phyloP scores from a whole-genome alignment of 768 basidiomycete species.

The Auricularia cornea region DNA sequence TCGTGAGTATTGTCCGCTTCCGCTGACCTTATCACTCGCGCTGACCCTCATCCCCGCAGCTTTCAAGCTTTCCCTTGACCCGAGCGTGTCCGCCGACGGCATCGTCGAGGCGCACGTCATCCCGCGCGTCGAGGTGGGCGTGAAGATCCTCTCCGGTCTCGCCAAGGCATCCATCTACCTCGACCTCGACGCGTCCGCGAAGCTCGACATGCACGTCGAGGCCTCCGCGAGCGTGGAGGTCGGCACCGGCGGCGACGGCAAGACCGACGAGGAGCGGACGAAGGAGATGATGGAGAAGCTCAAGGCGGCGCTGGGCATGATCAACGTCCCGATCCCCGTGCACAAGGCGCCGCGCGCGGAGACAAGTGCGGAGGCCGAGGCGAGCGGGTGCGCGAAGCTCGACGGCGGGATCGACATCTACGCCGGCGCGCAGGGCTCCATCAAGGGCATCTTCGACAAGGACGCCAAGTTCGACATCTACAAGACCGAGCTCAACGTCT shows the following conservation, averaged over 20 bases:
- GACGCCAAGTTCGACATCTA: constrained; percentile 27
- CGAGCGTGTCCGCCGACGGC: constrained; percentile 33
- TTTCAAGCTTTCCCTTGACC: constrained; percentile 33
- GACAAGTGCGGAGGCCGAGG: constrained; percentile 21
- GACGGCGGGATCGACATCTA: constrained; percentile 28
- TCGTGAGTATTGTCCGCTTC: not conserved
- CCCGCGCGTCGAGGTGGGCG: constrained; percentile 35
- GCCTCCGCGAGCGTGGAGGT: constrained; percentile 6
- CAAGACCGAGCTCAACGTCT: constrained; percentile 28
- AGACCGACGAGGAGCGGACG: too few relatives aligned
- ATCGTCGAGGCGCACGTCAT: constrained; percentile 40
- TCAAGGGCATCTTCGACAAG: constrained; percentile 34
- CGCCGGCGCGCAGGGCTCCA: constrained; percentile 31
- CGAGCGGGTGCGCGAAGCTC: constrained; percentile 32
- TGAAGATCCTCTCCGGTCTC: constrained; percentile 31
- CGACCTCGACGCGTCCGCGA: constrained; percentile 25
- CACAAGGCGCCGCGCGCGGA: not conserved
- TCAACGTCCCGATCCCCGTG: too few relatives aligned
- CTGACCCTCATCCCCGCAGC: constrained; percentile 17
- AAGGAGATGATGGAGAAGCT: too few relatives aligned
- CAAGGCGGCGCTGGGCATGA: too few relatives aligned
- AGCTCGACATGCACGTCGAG: constrained; percentile 20
- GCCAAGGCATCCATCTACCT: constrained; percentile 35
- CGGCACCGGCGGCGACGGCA: not conserved
- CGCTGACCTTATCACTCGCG: not conserved